phyloP scores from a whole-genome alignment of 2,329 filamentous ascomycete species.

The Aspergillus carbonarius region DNA sequence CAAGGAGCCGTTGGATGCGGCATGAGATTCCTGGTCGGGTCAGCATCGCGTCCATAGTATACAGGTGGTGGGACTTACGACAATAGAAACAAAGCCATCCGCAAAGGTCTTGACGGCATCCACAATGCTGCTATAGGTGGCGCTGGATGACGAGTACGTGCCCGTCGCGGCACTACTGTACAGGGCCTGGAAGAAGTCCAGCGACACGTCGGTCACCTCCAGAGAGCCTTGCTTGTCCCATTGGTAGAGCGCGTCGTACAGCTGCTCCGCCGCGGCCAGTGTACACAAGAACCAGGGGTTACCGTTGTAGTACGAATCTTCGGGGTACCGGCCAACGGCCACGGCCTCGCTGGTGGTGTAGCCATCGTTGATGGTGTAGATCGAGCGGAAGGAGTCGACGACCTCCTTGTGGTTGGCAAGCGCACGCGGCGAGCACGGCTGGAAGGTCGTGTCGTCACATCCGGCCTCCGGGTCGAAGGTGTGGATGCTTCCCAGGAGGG shows the following conservation, averaged over 20 bases:
- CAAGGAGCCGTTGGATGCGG: slow-evolving; percentile 33
- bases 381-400: slow-evolving; percentile 70
- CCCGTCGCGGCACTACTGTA: slow-evolving; percentile 59
- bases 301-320: slow-evolving; percentile 73
- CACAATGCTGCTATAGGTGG: slow-evolving; percentile 56
- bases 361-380: slow-evolving; percentile 58
- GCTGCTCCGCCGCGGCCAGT: slow-evolving; percentile 73
- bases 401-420: slow-evolving; percentile 75
- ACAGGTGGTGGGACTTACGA: slow-evolving; percentile 24
- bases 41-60: background rate
- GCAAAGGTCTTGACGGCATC: slow-evolving; percentile 63
- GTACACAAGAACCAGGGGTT: slow-evolving; percentile 81
- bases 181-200: slow-evolving; percentile 70
- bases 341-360: slow-evolving; percentile 32
- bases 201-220: slow-evolving; percentile 62
- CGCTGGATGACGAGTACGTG: slow-evolving; percentile 61
- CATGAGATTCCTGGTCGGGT: slow-evolving; percentile 25
- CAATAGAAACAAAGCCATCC: slow-evolving; percentile 54
- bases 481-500: slow-evolving; percentile 55
- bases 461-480: slow-evolving; percentile 35
- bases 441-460: slow-evolving; percentile 60
- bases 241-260: slow-evolving; percentile 73
- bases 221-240: slow-evolving; percentile 66
- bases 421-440: slow-evolving; percentile 68
- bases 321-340: slow-evolving; percentile 62